These are phyloP conservation scores for Basipetospora chlamydospora DNA, from an alignment of 2,329 filamentous ascomycete species.

Conservation along the genomic window DNA sequence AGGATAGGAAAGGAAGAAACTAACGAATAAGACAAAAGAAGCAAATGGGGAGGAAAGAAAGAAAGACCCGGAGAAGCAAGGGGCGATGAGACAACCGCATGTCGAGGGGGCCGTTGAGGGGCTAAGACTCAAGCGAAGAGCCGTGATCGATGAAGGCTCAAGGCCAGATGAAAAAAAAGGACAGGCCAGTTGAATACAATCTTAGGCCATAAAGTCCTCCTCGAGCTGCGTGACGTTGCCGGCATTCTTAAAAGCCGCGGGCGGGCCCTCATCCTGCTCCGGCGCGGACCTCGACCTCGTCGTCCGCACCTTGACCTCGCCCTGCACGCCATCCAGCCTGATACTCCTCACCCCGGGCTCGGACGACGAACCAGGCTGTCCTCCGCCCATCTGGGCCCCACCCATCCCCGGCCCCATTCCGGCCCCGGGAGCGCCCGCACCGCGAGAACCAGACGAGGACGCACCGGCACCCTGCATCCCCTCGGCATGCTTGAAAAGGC, in stretches of 20 bases:
- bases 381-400: not conserved
- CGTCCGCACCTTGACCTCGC: constrained; percentile 38
- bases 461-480: not conserved
- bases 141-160: too few species aligned
- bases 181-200: not conserved
- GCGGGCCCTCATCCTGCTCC: constrained; percentile 7
- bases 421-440: constrained; percentile 22
- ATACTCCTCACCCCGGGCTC: constrained; percentile 14
- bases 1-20: too few species aligned
- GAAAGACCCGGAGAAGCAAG: too few species aligned
- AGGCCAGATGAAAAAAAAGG: too few species aligned
- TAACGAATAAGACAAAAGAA: not conserved
- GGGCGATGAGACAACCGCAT: too few species aligned
- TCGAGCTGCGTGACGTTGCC: constrained; percentile 9
- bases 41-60: not conserved
- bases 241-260: constrained; percentile 5
- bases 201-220: constrained; percentile 9
- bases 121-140: too few species aligned
- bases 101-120: too few species aligned
- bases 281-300: constrained; percentile 5
- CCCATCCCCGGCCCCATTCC: constrained; percentile 10
- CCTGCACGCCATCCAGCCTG: constrained; percentile 39
- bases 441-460: constrained; percentile 17
- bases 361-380: too few species aligned
- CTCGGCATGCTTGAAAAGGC: constrained; percentile 30